Conservation (phyloP, 2,329 filamentous ascomycete genomes). For the Phaeosphaeria sp. region DNA sequence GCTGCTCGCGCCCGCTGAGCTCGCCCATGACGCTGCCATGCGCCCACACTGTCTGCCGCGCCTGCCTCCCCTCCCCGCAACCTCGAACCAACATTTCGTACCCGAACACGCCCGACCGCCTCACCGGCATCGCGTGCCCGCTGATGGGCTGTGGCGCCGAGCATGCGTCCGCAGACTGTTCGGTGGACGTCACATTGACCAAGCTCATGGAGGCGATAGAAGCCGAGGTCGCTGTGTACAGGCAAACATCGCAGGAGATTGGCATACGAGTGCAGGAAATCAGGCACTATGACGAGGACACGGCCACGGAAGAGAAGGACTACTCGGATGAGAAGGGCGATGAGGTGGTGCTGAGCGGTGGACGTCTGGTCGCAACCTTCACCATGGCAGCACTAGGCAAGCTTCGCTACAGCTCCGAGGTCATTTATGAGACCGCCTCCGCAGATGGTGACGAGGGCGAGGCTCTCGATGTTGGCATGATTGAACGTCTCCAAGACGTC, state of each 20-base stretch:
- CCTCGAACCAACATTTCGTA: slow-evolving; percentile 76
- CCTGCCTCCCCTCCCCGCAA: slow-evolving; percentile 73
- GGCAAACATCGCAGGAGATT: slow-evolving; percentile 38
- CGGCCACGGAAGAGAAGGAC: slow-evolving; percentile 48
- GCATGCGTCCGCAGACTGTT: slow-evolving; percentile 80
- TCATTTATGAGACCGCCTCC: slow-evolving; percentile 56
- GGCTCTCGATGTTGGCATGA: slow-evolving; percentile 56
- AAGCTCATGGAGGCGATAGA: slow-evolving; percentile 68
- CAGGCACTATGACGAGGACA: slow-evolving; percentile 28
- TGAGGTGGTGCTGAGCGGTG: slow-evolving; percentile 60
- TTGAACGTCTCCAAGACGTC: slow-evolving; percentile 67
- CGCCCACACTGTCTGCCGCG: slow-evolving; percentile 77
- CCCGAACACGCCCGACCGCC: slow-evolving; percentile 70
- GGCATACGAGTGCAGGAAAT: slow-evolving; percentile 53
- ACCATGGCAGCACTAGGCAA: slow-evolving; percentile 67
- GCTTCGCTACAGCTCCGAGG: slow-evolving; percentile 63
- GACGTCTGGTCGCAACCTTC: slow-evolving; percentile 71
- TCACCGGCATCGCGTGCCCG: slow-evolving; percentile 77
- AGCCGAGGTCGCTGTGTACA: slow-evolving; percentile 57
- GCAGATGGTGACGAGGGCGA: slow-evolving; percentile 47
- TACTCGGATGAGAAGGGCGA: slow-evolving; percentile 34
- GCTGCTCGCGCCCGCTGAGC: slow-evolving; percentile 72
- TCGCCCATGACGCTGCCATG: slow-evolving; percentile 81
- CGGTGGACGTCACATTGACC: slow-evolving; percentile 75
- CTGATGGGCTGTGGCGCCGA: slow-evolving; percentile 70